Conservation (phyloP, 768 basidiomycete species). For the Tylopilus sp. region DNA sequence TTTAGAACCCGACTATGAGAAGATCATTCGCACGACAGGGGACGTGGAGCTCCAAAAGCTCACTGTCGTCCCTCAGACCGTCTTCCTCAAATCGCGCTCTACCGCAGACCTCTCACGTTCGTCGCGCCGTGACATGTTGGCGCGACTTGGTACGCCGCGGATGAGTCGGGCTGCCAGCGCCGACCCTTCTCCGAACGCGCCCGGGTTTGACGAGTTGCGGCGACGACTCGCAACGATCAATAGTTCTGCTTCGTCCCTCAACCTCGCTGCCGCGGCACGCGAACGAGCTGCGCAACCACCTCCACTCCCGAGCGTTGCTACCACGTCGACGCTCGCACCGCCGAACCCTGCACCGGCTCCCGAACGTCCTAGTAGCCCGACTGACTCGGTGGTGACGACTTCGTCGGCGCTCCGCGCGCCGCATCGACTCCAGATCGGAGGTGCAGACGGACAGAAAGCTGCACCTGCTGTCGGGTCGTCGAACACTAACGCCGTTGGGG, state of each 20-base stretch:
- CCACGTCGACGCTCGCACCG: slow-evolving; percentile 22
- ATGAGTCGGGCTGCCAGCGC: slow-evolving; percentile 46
- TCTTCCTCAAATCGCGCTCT: slow-evolving; percentile 64
- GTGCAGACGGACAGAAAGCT: slow-evolving; percentile 77
- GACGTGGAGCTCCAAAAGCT: slow-evolving; percentile 83
- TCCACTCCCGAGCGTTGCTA: slow-evolving; percentile 4
- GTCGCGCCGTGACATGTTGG: slow-evolving; percentile 41
- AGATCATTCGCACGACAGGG: slow-evolving; percentile 58
- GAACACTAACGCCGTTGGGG: slow-evolving; percentile 75
- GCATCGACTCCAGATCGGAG: slow-evolving; percentile 66
- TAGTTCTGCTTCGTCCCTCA: slow-evolving; percentile 63
- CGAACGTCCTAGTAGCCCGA: slow-evolving; percentile 73
- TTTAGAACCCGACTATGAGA: slow-evolving; percentile 62
- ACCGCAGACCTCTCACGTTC: slow-evolving; percentile 38
- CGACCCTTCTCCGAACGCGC: slow-evolving; percentile 45
- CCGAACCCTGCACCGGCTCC: slow-evolving; percentile 18
- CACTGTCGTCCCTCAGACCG: slow-evolving; percentile 85
- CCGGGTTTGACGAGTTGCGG: slow-evolving; percentile 76
- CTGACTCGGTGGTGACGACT: slow-evolving; percentile 73
- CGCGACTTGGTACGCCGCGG: slow-evolving; percentile 51
- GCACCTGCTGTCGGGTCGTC: slow-evolving; percentile 89
- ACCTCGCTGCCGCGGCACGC: slow-evolving; percentile 41
- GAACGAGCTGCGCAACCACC: slow-evolving; percentile 31
- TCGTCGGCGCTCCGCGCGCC: slow-evolving; percentile 55
- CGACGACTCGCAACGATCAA: slow-evolving; percentile 74